Evolutionary conservation across 495 filamentous ascomycete genomes (phyloP).

Genomic region (Elasticomyces elasticus): DNA sequence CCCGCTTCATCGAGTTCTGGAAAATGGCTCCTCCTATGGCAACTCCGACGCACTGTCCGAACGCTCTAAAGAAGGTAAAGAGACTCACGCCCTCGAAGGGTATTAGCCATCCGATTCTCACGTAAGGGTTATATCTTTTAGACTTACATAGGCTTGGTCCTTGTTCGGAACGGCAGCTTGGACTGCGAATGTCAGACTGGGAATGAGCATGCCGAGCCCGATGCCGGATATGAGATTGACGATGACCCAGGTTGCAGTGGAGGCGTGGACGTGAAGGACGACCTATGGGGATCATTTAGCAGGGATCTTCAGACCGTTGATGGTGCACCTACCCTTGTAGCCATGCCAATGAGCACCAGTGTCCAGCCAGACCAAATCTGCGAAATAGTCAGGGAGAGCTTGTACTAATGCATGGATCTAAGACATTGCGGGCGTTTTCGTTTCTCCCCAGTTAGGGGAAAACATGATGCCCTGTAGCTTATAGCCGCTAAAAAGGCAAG

Average conservation of each 20-base stretch:
- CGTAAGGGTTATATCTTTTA: too few species aligned
- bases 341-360: slow-evolving; percentile 39
- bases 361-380: slow-evolving; percentile 46
- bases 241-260: slow-evolving; percentile 37
- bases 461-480: too few species aligned
- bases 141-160: slow-evolving; percentile 38
- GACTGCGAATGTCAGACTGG: slow-evolving; percentile 40
- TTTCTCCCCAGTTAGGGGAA: too few species aligned
- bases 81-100: slow-evolving; percentile 48
- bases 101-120: too few species aligned
- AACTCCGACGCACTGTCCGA: slow-evolving; percentile 56
- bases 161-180: slow-evolving; percentile 40
- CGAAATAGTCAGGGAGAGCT: too few species aligned
- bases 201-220: slow-evolving; percentile 42
- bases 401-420: too few species aligned
- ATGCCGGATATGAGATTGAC: slow-evolving; percentile 40
- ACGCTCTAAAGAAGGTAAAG: slow-evolving; percentile 49
- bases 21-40: slow-evolving; percentile 51
- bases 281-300: not conserved
- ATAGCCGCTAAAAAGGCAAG: too few species aligned
- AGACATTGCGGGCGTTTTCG: too few species aligned
- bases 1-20: slow-evolving; percentile 44
- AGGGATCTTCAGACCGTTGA: not conserved
- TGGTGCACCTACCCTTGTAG: slow-evolving; percentile 29
- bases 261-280: slow-evolving; percentile 38